These are phyloP conservation scores for Synchytrium microbalum DNA, from an alignment of 371 early-diverging fungal species.

Conservation along the genomic window DNA sequence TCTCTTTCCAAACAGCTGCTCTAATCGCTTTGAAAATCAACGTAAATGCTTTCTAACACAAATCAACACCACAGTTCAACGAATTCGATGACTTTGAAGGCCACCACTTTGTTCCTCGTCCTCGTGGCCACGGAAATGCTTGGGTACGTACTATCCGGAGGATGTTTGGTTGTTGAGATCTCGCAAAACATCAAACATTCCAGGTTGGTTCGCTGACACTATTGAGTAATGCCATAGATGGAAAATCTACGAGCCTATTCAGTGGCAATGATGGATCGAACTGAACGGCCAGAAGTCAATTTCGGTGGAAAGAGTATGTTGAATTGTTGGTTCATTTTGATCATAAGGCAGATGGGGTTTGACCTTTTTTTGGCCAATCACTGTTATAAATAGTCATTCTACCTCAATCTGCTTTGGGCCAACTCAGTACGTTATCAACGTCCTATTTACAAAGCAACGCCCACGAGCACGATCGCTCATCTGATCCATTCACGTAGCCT, in stretches of 20 bases:
- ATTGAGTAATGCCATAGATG: no score
- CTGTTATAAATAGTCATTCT: conserved; percentile 56
- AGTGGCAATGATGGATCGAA: conserved; percentile 72
- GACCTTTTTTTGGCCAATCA: neutral
- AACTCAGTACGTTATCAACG: conserved; percentile 52
- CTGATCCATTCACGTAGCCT: conserved; percentile 38
- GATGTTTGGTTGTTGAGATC: no score
- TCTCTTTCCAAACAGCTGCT: no score
- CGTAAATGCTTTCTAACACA: no score
- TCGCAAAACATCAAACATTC: no score
- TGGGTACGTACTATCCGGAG: no score
- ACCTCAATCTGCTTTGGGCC: conserved; percentile 82
- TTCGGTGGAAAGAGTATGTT: conserved; percentile 73
- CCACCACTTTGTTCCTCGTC: neutral
- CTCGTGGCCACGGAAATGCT: no score
- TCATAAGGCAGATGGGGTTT: neutral
- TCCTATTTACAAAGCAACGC: neutral
- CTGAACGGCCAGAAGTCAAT: conserved; percentile 66
- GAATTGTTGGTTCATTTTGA: neutral
- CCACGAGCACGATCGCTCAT: neutral
- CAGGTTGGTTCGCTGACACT: no score
- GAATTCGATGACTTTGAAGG: neutral
- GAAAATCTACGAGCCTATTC: conserved; percentile 69
- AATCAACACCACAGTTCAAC: neutral
- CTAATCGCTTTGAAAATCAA: no score